phyloP scores from a whole-genome alignment of 305 asterid genomes.

The Striga hermonthica region DNA sequence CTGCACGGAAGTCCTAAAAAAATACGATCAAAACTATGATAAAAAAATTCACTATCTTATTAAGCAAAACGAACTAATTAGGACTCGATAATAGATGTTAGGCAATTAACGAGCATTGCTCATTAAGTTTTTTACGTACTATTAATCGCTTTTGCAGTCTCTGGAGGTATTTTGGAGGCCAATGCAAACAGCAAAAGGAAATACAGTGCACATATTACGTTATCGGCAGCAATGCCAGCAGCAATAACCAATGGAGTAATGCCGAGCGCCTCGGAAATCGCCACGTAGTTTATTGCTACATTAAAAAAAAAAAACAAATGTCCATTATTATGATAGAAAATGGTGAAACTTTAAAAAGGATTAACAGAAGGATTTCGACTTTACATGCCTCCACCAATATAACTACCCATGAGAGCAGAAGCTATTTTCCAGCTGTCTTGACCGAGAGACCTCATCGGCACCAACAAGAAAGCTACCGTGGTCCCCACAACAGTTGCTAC shows the following conservation, averaged over 20 bases:
- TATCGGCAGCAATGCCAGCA: constrained; percentile 88
- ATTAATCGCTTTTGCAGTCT: constrained; percentile 38
- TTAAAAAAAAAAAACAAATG: constrained; percentile 29
- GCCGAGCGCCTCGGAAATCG: constrained; percentile 70
- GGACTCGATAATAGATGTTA: too few species aligned
- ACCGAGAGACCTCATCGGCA: constrained; percentile 84
- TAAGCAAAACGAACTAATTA: background rate
- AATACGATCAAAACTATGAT: too few species aligned
- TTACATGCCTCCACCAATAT: constrained; percentile 77
- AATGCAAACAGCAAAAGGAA: constrained; percentile 61
- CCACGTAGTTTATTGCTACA: constrained; percentile 84
- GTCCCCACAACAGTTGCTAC: constrained; percentile 74
- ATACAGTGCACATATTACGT: constrained; percentile 69
- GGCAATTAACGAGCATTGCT: background rate
- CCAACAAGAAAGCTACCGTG: constrained; percentile 62
- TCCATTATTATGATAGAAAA: constrained; percentile 20
- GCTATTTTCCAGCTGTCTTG: constrained; percentile 85
- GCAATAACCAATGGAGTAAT: constrained; percentile 73
- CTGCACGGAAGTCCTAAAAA: constrained; percentile 32
- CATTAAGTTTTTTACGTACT: constrained; percentile 35
- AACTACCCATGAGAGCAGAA: constrained; percentile 87
- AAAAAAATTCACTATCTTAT: too few species aligned
- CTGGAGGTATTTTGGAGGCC: constrained; percentile 76
- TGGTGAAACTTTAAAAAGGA: background rate
- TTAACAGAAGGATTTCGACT: background rate